A percentile compares a stretch with the other conserved stretches of the same genome.
Evolutionary conservation across 768 basidiomycete species (phyloP).

Genomic region (Calocera cornea): DNA sequence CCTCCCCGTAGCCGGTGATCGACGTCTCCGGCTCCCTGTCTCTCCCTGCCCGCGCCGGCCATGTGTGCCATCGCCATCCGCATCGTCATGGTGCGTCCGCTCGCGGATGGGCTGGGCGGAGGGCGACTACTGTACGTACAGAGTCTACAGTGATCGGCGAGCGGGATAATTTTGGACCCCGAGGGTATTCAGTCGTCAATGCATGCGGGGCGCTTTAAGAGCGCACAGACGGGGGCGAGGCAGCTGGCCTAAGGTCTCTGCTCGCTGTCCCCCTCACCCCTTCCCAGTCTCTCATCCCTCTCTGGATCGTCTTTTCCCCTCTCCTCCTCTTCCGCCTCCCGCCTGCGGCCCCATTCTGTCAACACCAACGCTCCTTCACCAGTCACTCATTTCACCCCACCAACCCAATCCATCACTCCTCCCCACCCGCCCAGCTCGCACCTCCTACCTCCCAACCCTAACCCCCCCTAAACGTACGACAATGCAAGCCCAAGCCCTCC

Average conservation of each 20-base stretch:
- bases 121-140: too few relatives aligned
- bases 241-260: neutral
- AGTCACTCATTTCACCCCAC: neutral
- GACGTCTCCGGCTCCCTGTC: too few relatives aligned
- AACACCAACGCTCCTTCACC: neutral
- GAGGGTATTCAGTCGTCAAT: too few relatives aligned
- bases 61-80: neutral
- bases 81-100: neutral
- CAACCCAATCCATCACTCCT: neutral
- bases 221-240: neutral
- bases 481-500: neutral
- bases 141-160: too few relatives aligned
- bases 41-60: too few relatives aligned
- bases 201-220: neutral
- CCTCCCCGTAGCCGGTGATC: too few relatives aligned
- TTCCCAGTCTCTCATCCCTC: neutral
- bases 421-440: neutral
- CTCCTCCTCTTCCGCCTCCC: neutral
- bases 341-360: neutral
- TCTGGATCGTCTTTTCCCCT: neutral
- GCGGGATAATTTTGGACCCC: too few relatives aligned
- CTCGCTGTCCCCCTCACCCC: slow-evolving; percentile 4
- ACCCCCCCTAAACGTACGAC: neutral
- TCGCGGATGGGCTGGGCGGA: neutral
- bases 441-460: neutral